Evolutionary conservation across 2,329 filamentous ascomycete species (phyloP), one percentile per base, ranked within the genome.

Genomic region (Hirsutella rhossiliensis): DNA sequence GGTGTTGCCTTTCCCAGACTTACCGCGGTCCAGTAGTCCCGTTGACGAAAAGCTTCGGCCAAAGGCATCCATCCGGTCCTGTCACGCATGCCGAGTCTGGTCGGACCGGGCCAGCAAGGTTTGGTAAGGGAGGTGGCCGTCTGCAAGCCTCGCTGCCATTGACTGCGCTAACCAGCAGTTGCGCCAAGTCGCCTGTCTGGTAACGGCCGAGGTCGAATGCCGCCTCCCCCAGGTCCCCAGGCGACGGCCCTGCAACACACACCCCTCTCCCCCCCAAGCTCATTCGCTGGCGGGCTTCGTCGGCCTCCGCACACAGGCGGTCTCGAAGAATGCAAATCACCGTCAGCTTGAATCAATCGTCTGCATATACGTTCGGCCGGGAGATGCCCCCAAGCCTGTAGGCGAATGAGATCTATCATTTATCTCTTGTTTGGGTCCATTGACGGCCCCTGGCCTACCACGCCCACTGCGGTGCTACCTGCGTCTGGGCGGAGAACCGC

Each of bases 391-490:
- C 41, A 48, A 46, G 48, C 48, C 37, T 48, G 47, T 44, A 42
- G 43, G 42, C 43, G 50, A 52, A 55, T 53, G 51, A 53, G 53
- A 55, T 55, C 52, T 54, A 46, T 55, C 53, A 55, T 41, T 51
- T 53, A 42, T 50, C 47, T 48, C 47, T 37, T 49, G 43, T 43
- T 41, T 37, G 36, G 45, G 42, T 40, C 45, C 38, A 46, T 40
- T 45, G 36, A 41, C 43, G 17, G 41, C 19, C 44, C 44, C 40
- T 41, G 44, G 45, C 43, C 40, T 32, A 13, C 48, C 47, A 42
- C 42, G 46, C 23, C 29, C 38, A 43, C 41, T 40, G 47, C 45
- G 38, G 41, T 47, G 43, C 41, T 39, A 46, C 47, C 45, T 38
- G 43, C 38, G 38, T 20, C 17, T 30, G 31, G 28, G 43, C 43